phyloP scores from a whole-genome alignment of 805 yeast species.

The Candida silvicultrix region DNA sequence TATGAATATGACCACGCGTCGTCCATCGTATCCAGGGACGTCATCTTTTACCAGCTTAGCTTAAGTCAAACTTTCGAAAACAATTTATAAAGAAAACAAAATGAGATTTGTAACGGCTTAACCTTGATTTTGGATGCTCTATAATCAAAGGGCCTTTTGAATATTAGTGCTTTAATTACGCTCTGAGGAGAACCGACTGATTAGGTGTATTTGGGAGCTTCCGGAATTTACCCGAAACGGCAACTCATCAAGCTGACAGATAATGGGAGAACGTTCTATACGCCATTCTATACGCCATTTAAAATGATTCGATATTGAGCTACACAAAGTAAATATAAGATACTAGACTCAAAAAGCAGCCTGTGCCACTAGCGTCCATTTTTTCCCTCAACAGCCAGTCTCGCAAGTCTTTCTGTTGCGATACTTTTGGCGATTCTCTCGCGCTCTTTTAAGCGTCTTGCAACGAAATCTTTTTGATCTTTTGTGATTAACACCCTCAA shows the following conservation, averaged over 20 bases:
- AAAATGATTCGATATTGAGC: too few species aligned
- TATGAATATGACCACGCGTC: constrained; percentile 1
- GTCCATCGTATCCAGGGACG: background rate
- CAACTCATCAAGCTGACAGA: background rate
- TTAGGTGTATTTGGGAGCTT: too few species aligned
- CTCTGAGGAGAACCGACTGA: background rate
- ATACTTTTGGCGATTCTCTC: constrained; percentile 35
- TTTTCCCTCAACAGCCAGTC: constrained; percentile 14
- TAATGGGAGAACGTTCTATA: background rate
- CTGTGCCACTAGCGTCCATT: constrained; percentile 2
- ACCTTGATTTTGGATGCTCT: too few species aligned
- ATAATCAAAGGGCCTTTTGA: background rate
- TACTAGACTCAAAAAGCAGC: too few species aligned
- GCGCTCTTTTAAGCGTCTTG: constrained; percentile 52
- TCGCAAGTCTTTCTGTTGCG: constrained; percentile 25
- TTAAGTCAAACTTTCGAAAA: too few species aligned
- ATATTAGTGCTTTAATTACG: background rate
- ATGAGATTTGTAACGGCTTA: too few species aligned
- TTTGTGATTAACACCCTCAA: constrained; percentile 65
- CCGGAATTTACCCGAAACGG: background rate
- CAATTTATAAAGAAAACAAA: too few species aligned
- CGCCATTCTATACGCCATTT: too few species aligned
- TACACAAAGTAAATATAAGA: too few species aligned
- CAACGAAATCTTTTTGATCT: constrained; percentile 54
- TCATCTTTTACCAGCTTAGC: background rate